phyloP scores from a whole-genome alignment of 2,329 filamentous ascomycete species.

The Trichoderma asperellum region DNA sequence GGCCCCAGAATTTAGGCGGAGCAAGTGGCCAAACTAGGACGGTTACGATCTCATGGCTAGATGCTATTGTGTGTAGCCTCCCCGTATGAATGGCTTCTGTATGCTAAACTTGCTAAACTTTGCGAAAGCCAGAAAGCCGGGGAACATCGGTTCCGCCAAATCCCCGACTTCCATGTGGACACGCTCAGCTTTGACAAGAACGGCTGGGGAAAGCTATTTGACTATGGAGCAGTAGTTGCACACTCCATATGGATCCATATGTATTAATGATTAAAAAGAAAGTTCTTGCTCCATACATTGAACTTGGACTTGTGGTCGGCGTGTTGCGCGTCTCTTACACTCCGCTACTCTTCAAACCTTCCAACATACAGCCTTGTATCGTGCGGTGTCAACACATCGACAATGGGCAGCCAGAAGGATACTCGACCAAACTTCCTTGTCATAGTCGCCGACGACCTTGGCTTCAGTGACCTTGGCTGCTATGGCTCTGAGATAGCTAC shows the following conservation, averaged over 20 bases:
- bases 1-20: neutral
- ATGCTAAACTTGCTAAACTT: neutral
- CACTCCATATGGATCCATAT: conserved; percentile 2
- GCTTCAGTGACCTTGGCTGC: conserved; percentile 40
- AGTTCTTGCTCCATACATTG: conserved; percentile 6
- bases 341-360: neutral
- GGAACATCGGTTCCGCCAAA: conserved; percentile 16
- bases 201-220: conserved; percentile 1
- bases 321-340: neutral
- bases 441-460: conserved; percentile 43
- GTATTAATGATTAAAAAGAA: conserved; percentile 4
- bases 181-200: conserved; percentile 5
- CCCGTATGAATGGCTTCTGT: neutral
- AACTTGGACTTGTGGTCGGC: conserved; percentile 1
- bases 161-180: conserved; percentile 24
- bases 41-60: conserved; percentile 1
- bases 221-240: neutral
- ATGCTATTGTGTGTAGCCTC: neutral
- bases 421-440: conserved; percentile 43
- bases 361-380: neutral
- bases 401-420: conserved; percentile 19
- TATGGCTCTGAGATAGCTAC: conserved; percentile 43
- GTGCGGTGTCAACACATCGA: neutral
- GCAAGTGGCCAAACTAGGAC: conserved; percentile 4
- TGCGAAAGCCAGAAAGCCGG: conserved; percentile 11